Evolutionary conservation across 257 asterid species (phyloP).

Genomic region (Scutellaria baicalensis): DNA sequence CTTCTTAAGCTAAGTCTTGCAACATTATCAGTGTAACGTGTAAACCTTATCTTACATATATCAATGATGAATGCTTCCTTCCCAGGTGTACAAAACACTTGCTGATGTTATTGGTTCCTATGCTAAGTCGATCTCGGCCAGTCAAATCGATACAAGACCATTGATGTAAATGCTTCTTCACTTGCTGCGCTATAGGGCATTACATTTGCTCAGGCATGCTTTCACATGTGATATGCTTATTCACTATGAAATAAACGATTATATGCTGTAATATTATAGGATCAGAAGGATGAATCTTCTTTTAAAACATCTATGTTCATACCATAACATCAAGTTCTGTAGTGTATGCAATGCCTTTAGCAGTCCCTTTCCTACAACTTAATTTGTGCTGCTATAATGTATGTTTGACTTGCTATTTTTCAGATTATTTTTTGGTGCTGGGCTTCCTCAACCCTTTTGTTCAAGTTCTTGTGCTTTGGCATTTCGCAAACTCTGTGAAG

Average conservation of each 20-base stretch:
- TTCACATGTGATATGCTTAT: slow-evolving; percentile 4
- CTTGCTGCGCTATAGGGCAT: slow-evolving; percentile 18
- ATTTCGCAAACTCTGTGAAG: slow-evolving; percentile 81
- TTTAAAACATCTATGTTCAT: neutral
- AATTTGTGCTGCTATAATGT: neutral
- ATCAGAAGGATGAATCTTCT: neutral
- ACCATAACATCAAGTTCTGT: neutral
- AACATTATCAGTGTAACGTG: neutral
- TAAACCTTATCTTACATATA: neutral
- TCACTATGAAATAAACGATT: slow-evolving; percentile 4
- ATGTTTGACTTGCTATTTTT: slow-evolving; percentile 28
- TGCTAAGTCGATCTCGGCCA: slow-evolving; percentile 64
- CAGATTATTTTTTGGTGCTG: slow-evolving; percentile 78
- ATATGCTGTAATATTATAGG: slow-evolving; percentile 11
- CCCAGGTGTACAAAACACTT: slow-evolving; percentile 72
- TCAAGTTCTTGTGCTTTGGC: slow-evolving; percentile 70
- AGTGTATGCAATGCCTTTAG: slow-evolving; percentile 3
- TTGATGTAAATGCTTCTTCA: slow-evolving; percentile 56
- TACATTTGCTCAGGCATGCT: slow-evolving; percentile 16
- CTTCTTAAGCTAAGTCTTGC: slow-evolving; percentile 15
- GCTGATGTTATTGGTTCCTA: slow-evolving; percentile 82
- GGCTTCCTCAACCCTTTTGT: slow-evolving; percentile 63
- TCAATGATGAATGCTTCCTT: slow-evolving; percentile 13
- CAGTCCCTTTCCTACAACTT: neutral
- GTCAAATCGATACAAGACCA: slow-evolving; percentile 46